Evolutionary conservation across 2,329 filamentous ascomycete species (phyloP).

Genomic region (Penicillium sp.): DNA sequence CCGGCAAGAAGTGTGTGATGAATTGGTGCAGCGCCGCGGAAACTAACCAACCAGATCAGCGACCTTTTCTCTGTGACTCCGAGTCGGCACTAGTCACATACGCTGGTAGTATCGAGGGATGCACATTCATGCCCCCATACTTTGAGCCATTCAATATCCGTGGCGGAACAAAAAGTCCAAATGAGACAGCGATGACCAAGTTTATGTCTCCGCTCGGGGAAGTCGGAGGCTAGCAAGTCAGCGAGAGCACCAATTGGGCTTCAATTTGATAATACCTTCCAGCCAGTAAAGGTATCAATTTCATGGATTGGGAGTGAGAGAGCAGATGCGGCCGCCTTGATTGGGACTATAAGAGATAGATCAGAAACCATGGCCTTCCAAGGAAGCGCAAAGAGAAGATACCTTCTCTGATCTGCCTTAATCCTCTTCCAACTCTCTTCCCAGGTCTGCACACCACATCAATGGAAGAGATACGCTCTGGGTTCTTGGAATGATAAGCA

Average conservation of each 20-base stretch:
- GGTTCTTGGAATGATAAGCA: slow-evolving; percentile 53
- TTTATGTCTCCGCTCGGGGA: slow-evolving; percentile 54
- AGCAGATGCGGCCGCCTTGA: slow-evolving; percentile 61
- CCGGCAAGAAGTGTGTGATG: slow-evolving; percentile 73
- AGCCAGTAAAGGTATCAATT: slow-evolving; percentile 76
- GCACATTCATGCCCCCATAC: slow-evolving; percentile 89
- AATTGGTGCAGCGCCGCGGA: slow-evolving; percentile 81
- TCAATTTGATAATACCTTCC: slow-evolving; percentile 57
- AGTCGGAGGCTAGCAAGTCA: slow-evolving; percentile 51
- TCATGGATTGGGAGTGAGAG: slow-evolving; percentile 67
- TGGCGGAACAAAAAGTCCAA: slow-evolving; percentile 81
- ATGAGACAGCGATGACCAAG: slow-evolving; percentile 87
- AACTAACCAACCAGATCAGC: slow-evolving; percentile 44
- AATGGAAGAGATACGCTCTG: slow-evolving; percentile 64
- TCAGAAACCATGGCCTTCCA: slow-evolving; percentile 8
- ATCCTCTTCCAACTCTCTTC: slow-evolving; percentile 71
- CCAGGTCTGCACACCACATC: slow-evolving; percentile 79
- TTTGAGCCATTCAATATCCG: slow-evolving; percentile 65
- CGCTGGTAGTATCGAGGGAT: slow-evolving; percentile 87
- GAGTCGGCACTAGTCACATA: slow-evolving; percentile 38
- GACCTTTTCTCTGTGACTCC: not conserved
- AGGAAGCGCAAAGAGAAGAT: slow-evolving; percentile 19
- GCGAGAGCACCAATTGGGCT: slow-evolving; percentile 9
- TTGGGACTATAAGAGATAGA: slow-evolving; percentile 58
- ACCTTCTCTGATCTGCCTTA: slow-evolving; percentile 67